These are phyloP conservation scores for Kickxella alabastrina DNA, from an alignment of 192 early-diverging fungal species.

Conservation along the genomic window DNA sequence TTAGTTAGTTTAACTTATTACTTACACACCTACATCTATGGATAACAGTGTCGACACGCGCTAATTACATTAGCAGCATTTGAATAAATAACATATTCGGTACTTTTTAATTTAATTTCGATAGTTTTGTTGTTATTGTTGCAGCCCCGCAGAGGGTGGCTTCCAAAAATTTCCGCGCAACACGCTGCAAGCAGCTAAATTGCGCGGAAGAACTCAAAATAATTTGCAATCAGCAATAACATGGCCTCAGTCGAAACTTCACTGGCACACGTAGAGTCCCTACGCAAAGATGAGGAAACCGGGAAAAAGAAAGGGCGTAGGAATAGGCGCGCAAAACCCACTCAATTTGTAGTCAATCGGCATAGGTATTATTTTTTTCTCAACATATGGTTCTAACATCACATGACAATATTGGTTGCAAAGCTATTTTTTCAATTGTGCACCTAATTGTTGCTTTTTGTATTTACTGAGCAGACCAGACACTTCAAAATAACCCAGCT, in stretches of 20 bases:
- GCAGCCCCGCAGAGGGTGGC: conserved; percentile 11
- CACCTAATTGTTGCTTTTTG: too few relatives aligned
- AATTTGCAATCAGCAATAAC: conserved; percentile 50
- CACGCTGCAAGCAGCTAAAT: conserved; percentile 13
- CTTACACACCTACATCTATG: too few relatives aligned
- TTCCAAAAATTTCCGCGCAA: conserved; percentile 50
- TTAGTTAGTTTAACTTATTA: too few relatives aligned
- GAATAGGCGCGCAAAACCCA: not conserved
- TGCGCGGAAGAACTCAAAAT: conserved; percentile 28
- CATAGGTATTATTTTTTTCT: not conserved
- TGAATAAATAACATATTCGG: too few relatives aligned
- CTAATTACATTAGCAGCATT: too few relatives aligned
- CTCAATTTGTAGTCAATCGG: not conserved
- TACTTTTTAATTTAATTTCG: too few relatives aligned
- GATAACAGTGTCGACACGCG: too few relatives aligned
- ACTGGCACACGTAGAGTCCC: conserved; percentile 42
- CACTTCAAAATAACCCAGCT: too few relatives aligned
- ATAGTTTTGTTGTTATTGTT: not conserved
- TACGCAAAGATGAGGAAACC: conserved; percentile 39
- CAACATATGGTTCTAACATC: not conserved
- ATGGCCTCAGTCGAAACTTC: conserved; percentile 49
- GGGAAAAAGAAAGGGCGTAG: conserved; percentile 1
- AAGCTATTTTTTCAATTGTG: too few relatives aligned
- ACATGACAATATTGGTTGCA: not conserved
- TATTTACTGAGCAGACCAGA: too few relatives aligned